Evolutionary conservation across 768 basidiomycete genomes (phyloP).

Genomic region (Lyophyllum shimeji): DNA sequence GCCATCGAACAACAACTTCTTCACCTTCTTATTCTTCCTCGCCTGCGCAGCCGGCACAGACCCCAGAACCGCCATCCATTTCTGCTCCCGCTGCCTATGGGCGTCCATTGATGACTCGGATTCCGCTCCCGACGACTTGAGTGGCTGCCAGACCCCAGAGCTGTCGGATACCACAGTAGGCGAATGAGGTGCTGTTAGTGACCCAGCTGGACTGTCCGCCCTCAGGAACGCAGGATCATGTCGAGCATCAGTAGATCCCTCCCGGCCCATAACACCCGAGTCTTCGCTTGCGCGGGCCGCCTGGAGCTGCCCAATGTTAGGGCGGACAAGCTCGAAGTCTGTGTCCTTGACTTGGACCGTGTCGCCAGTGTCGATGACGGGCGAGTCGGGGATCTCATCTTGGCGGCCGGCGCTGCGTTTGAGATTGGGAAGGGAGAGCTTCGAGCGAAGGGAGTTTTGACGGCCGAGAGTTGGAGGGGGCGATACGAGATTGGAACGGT

Average conservation of each 20-base stretch:
- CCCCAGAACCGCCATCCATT: constrained; percentile 71
- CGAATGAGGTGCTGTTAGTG: constrained; percentile 26
- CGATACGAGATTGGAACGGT: constrained; percentile 35
- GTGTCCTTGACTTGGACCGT: constrained; percentile 76
- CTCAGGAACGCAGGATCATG: constrained; percentile 26
- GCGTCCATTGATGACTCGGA: constrained; percentile 51
- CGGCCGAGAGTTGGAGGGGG: constrained; percentile 38
- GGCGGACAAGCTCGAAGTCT: constrained; percentile 78
- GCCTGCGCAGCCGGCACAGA: constrained; percentile 59
- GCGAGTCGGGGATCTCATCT: constrained; percentile 31
- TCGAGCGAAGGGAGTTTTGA: constrained; percentile 49
- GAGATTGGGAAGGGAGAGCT: constrained; percentile 69
- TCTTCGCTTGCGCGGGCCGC: constrained; percentile 55
- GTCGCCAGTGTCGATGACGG: constrained; percentile 36
- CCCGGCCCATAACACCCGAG: constrained; percentile 38
- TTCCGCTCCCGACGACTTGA: constrained; percentile 1
- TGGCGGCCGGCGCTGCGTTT: constrained; percentile 42
- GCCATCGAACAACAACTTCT: constrained; percentile 70
- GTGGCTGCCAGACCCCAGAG: constrained; percentile 9
- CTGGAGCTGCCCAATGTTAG: constrained; percentile 44
- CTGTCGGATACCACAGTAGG: constrained; percentile 18
- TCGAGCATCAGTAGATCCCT: constrained; percentile 33
- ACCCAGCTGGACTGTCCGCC: constrained; percentile 45
- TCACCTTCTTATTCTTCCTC: constrained; percentile 77
- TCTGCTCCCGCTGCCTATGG: constrained; percentile 73